Conservation (phyloP, 1,139 yeast genomes). For the Saccharomyces hybrid region DNA sequence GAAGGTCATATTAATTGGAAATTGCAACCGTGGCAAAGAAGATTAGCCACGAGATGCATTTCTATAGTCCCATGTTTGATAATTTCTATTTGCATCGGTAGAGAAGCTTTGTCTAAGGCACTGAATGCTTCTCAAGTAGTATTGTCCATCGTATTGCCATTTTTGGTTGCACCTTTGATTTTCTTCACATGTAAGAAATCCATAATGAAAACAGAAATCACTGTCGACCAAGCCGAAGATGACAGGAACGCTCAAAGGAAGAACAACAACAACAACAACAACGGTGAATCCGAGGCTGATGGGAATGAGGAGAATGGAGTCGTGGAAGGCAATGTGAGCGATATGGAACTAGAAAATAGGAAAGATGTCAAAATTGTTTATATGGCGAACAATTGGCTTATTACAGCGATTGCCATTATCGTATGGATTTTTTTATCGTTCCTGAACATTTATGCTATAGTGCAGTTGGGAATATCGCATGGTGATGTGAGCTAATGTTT, state of each 20-base stretch:
- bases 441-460: slow-evolving; percentile 63
- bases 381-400: slow-evolving; percentile 57
- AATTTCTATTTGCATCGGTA: slow-evolving; percentile 50
- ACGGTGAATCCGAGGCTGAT: background rate
- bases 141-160: slow-evolving; percentile 62
- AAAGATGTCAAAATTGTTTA: slow-evolving; percentile 33
- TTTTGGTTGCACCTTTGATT: slow-evolving; percentile 68
- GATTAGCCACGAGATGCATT: slow-evolving; percentile 61
- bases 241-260: background rate
- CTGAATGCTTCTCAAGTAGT: slow-evolving; percentile 73
- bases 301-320: slow-evolving; percentile 4
- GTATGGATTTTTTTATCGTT: slow-evolving; percentile 61
- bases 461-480: slow-evolving; percentile 35
- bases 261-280: background rate
- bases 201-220: slow-evolving; percentile 49
- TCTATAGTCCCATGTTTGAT: slow-evolving; percentile 66
- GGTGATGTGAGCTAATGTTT: slow-evolving; percentile 17
- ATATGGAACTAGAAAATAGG: slow-evolving; percentile 9
- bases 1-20: slow-evolving; percentile 80
- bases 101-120: slow-evolving; percentile 53
- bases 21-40: slow-evolving; percentile 66
- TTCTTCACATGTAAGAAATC: slow-evolving; percentile 59
- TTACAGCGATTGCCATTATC: slow-evolving; percentile 38
- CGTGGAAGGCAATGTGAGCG: background rate
- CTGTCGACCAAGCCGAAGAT: slow-evolving; percentile 8